phyloP scores from a whole-genome alignment of 352 stramenopile genomes.

The Plasmopara viticola region DNA sequence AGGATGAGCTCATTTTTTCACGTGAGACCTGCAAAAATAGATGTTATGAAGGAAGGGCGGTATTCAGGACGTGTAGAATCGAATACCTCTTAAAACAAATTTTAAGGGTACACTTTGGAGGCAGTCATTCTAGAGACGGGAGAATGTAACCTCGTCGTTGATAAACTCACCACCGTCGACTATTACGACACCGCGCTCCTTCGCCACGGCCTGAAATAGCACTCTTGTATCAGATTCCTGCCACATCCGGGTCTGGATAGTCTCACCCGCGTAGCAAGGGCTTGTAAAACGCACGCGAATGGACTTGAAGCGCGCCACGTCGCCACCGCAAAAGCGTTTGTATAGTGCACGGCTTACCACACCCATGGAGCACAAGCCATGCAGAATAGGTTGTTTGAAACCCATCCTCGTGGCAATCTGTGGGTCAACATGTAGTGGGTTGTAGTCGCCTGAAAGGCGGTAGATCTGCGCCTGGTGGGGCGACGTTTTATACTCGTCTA shows the following conservation, averaged over 20 bases:
- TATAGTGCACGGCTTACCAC: slow-evolving; percentile 75
- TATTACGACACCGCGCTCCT: slow-evolving; percentile 69
- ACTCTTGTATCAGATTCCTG: slow-evolving; percentile 41
- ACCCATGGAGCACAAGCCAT: slow-evolving; percentile 92
- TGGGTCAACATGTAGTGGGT: slow-evolving; percentile 91
- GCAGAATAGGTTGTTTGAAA: slow-evolving; percentile 87
- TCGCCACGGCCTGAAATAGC: slow-evolving; percentile 65
- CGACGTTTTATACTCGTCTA: slow-evolving; percentile 59
- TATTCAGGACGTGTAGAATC: too few relatives aligned
- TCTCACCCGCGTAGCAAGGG: slow-evolving; percentile 82
- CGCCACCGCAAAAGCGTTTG: slow-evolving; percentile 67
- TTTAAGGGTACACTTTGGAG: too few relatives aligned
- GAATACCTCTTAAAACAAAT: too few relatives aligned
- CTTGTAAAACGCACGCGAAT: slow-evolving; percentile 86
- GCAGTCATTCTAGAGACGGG: slow-evolving; percentile 18
- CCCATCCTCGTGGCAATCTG: slow-evolving; percentile 66
- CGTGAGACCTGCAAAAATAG: background rate
- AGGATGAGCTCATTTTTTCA: slow-evolving; percentile 18
- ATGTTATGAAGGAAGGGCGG: background rate
- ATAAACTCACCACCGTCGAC: slow-evolving; percentile 78
- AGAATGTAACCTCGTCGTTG: slow-evolving; percentile 20
- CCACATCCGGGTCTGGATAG: slow-evolving; percentile 83
- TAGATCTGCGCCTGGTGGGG: slow-evolving; percentile 86
- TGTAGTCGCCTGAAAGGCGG: slow-evolving; percentile 92
- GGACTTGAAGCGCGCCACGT: slow-evolving; percentile 68